These are phyloP conservation scores for Lipomyces sp. DNA, from an alignment of 805 yeast species.

Conservation along the genomic window DNA sequence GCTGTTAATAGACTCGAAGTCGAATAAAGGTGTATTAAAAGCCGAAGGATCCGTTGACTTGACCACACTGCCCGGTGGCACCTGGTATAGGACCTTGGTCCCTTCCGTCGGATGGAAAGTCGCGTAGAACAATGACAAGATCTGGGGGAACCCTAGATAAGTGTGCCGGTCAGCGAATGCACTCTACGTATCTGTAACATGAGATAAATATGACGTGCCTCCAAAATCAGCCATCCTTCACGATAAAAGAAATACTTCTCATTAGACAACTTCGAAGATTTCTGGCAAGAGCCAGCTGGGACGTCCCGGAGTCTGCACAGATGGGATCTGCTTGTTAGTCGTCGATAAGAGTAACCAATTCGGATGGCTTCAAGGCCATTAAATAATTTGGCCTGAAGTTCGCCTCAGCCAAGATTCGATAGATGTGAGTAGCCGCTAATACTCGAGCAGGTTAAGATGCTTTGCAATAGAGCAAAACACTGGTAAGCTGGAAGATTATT, in stretches of 20 bases:
- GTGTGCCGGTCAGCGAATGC: not conserved
- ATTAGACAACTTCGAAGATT: not conserved
- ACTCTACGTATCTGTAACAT: not conserved
- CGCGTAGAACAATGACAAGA: slow-evolving; percentile 83
- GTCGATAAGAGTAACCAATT: too few relatives aligned
- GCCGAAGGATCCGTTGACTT: slow-evolving; percentile 36
- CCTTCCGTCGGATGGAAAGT: slow-evolving; percentile 97
- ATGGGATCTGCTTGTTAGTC: too few relatives aligned
- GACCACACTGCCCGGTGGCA: slow-evolving; percentile 70
- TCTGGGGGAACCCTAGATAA: slow-evolving; percentile 75
- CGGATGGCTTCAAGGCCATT: too few relatives aligned
- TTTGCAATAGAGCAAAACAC: not conserved
- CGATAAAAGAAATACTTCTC: not conserved
- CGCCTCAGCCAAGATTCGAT: not conserved
- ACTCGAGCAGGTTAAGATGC: not conserved
- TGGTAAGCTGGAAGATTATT: not conserved
- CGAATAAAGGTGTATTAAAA: slow-evolving; percentile 54
- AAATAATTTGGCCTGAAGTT: not conserved
- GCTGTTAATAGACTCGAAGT: slow-evolving; percentile 85
- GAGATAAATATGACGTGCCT: slow-evolving; percentile 14
- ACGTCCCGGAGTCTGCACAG: not conserved
- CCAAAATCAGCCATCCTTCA: slow-evolving; percentile 26
- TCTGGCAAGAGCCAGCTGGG: not conserved
- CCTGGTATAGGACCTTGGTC: slow-evolving; percentile 86
- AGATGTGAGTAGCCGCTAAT: not conserved